Base-by-base conservation (phyloP, 2,329 filamentous ascomycete species). In the Lasiodiplodia hormozganensis region DNA sequence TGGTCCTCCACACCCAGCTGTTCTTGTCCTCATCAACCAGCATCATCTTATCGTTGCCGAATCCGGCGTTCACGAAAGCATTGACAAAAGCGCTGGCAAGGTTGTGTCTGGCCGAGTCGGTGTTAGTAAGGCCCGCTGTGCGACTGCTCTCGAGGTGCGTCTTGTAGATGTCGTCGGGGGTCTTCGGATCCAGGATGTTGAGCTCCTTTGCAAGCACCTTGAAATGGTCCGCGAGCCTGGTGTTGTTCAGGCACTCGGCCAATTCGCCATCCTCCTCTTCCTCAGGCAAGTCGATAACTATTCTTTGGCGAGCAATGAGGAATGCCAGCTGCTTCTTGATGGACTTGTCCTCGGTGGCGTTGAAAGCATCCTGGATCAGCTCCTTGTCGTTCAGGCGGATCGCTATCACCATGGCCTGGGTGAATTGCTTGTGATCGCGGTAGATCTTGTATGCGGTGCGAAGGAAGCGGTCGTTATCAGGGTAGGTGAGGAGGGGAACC, bases 1-100 rank as follows among this genome's bases (percentile, higher is more conserved):
- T 99, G 23, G 96, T 98, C 85, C 98, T 99, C 93, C 94, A 99
- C 4, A 99, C 93, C 95, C 96, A 99, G 71, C 91, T 92, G 74
- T 92, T 90, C 83, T 97, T 96, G 69, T 79, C 81, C 40, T 92
- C 90, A 23, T 96, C 91, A 52, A 93, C 90, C 69, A 98, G 85
- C 95, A 99, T 97, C 88, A 99, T 92, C 85, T 97, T 98, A 81
- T 99, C 96, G 69, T 94, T 92, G 53, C 94, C 92, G 74, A 94
- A 99, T 38, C 96, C 96, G 65, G 96, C 94, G 74, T 99, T 99
- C 71, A 96, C 94, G 76, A 99, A 98, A 0, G 92, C 93, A 76
- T 99, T 99, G 72, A 99, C 96, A 73, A 99, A 98, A 4, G 91
- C 94, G 66, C 95, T 96, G 4, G 96, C 94, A 70, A 99, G 86